phyloP scores from a whole-genome alignment of 1,284 basidiomycete species.

The Phellopilus nigrolimitatus region DNA sequence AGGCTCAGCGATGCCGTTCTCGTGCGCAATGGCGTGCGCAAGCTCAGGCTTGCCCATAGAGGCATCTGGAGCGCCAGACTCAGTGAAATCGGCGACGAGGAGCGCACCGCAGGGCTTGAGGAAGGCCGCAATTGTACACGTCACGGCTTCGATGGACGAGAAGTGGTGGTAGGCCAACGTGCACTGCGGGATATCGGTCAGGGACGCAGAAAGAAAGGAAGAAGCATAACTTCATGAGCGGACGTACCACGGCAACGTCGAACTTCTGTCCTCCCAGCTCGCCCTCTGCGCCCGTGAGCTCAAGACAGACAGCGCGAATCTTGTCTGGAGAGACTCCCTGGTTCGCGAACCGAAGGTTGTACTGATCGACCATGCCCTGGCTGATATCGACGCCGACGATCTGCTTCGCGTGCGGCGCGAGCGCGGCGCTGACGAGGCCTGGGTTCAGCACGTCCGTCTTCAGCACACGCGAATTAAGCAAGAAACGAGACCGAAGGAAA shows the following conservation, averaged over 20 bases:
- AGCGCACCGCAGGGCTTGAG: slow-evolving; percentile 59
- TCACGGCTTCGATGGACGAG: slow-evolving; percentile 43
- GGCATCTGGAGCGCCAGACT: slow-evolving; percentile 23
- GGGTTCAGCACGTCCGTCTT: not conserved
- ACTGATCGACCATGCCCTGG: slow-evolving; percentile 57
- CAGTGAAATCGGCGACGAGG: slow-evolving; percentile 52
- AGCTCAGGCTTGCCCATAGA: slow-evolving; percentile 25
- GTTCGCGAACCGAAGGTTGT: slow-evolving; percentile 49
- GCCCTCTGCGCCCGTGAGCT: slow-evolving; percentile 40
- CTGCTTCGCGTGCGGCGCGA: slow-evolving; percentile 49
- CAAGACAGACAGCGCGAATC: slow-evolving; percentile 53
- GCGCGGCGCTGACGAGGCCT: slow-evolving; percentile 55
- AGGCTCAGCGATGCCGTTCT: slow-evolving; percentile 43
- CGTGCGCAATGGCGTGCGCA: slow-evolving; percentile 48
- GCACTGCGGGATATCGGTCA: slow-evolving; percentile 40
- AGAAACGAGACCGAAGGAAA: too few relatives aligned
- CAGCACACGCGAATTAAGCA: not conserved
- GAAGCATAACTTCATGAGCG: not conserved
- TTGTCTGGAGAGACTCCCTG: slow-evolving; percentile 55
- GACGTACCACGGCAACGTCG: slow-evolving; percentile 55
- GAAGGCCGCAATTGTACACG: slow-evolving; percentile 46
- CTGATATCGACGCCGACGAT: slow-evolving; percentile 71
- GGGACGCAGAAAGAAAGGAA: not conserved
- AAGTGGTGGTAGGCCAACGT: slow-evolving; percentile 68
- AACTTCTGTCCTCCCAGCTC: slow-evolving; percentile 51